Evolutionary conservation across 768 basidiomycete species (phyloP), one percentile per base, ranked within the genome.

Genomic region (Hemileccinum rubropunctum): DNA sequence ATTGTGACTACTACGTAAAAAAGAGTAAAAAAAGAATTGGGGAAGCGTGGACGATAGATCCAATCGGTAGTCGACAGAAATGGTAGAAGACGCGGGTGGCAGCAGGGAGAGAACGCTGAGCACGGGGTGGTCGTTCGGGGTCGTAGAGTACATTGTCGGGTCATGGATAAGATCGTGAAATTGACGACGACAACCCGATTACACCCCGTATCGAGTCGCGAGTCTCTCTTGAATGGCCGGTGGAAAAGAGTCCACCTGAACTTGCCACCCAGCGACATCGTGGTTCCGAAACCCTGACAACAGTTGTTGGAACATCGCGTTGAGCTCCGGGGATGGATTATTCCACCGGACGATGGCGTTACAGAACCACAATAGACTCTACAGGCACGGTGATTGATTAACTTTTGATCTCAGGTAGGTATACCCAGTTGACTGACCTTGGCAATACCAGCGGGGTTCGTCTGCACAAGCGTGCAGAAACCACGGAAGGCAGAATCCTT

Each of bases 401-500:
- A 20, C 39, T 20, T 17, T 21, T 36, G 38, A 10, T n/a, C 30
- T n/a, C 34, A 44, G 37, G 18, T 4, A 30, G 20, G 17, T 33
- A 37, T 7, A n/a, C 23, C 9, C 11, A 10, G 26, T 35, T 15
- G 6, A 70, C 84, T 53, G 48, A 89, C 94, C 82, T 93, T 93
- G 37, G 91, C 82, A 52, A 98, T 91, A 3, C 95, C 97, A 53
- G 82, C 82, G 15, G 97, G 97, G 66, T 99, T 99, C 27, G 83
- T 83, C 69, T 95, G 91, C 52, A 98, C 92, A 33, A 98, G 84
- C 26, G 91, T 91, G 70, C 97, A 99, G 60, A 99, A 82, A 2
- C 97, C 97, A 49, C 95, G 80, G 83, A 98, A 99, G 6, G 97
- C 97, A 18, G 94, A 98, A 63, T 98, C 97, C 72, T 98, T 99